Evolutionary conservation across 2,329 filamentous ascomycete genomes (phyloP).

Genomic region (Talaromyces sp.): DNA sequence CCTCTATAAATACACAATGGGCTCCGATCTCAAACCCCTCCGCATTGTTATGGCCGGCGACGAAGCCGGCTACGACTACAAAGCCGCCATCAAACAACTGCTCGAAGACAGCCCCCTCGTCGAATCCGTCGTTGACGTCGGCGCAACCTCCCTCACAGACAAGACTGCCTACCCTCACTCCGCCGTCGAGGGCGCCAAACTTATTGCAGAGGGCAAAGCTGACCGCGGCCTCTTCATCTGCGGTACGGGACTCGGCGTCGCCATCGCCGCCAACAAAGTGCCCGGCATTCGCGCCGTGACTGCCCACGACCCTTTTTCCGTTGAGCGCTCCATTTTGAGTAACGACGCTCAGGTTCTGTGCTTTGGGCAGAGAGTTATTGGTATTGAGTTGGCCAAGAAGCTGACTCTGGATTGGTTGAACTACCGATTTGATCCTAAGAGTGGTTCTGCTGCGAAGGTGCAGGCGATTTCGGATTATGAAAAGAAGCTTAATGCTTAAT

Average conservation of each 20-base stretch:
- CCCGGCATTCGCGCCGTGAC: constrained; percentile 82
- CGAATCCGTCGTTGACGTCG: constrained; percentile 68
- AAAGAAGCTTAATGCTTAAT: constrained; percentile 27
- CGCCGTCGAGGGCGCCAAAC: constrained; percentile 67
- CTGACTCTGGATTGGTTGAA: constrained; percentile 78
- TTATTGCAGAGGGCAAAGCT: constrained; percentile 50
- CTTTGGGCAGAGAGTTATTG: constrained; percentile 79
- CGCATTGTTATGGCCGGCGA: constrained; percentile 64
- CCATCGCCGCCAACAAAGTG: constrained; percentile 86
- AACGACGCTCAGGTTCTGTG: constrained; percentile 87
- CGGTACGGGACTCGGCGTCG: constrained; percentile 81
- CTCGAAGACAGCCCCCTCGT: constrained; percentile 67
- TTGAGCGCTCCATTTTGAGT: constrained; percentile 75
- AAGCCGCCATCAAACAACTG: constrained; percentile 70
- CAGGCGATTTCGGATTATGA: constrained; percentile 48
- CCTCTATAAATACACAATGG: constrained; percentile 26
- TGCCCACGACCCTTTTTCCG: constrained; percentile 80
- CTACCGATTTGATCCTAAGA: constrained; percentile 72
- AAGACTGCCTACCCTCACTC: constrained; percentile 80
- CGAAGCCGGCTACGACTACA: constrained; percentile 75
- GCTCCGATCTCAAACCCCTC: constrained; percentile 41
- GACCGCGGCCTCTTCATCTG: constrained; percentile 78
- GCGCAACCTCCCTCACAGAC: constrained; percentile 63
- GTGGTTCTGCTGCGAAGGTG: constrained; percentile 61
- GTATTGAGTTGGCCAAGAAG: constrained; percentile 73